These are phyloP conservation scores for Tetradesmus obliquus DNA, from an alignment of 139 green algal genomes.

Conservation along the genomic window DNA sequence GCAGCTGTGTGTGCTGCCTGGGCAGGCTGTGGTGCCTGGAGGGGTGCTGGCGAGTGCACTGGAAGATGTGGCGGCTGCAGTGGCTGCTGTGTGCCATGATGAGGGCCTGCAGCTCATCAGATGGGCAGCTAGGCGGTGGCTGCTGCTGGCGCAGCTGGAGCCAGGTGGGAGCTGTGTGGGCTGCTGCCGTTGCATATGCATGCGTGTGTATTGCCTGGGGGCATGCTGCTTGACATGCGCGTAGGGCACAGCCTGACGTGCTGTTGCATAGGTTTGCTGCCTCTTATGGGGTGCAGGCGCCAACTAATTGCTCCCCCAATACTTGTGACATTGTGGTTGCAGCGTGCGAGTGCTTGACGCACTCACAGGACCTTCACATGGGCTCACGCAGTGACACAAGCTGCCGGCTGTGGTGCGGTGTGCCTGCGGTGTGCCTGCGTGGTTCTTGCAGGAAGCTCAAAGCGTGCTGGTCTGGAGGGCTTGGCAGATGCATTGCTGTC, in stretches of 20 bases:
- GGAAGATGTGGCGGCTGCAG: constrained; percentile 22
- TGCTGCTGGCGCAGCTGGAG: constrained; percentile 23
- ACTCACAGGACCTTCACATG: not conserved
- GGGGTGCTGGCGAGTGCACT: constrained; percentile 3
- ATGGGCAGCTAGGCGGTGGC: not conserved
- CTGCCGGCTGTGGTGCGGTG: not conserved
- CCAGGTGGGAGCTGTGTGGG: not conserved
- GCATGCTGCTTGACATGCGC: too few species aligned
- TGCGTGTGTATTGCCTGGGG: too few species aligned
- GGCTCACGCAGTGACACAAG: too few species aligned
- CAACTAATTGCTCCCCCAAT: too few species aligned
- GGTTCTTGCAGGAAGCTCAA: constrained; percentile 6
- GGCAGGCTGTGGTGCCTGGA: not conserved
- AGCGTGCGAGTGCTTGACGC: not conserved
- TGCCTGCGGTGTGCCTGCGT: not conserved
- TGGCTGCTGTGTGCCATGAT: constrained; percentile 35
- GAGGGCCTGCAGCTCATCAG: constrained; percentile 39
- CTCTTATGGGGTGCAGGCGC: too few species aligned
- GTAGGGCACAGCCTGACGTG: too few species aligned
- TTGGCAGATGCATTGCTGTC: constrained; percentile 8
- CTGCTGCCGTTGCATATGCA: not conserved
- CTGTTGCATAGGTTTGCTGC: too few species aligned
- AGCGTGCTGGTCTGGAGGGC: constrained; percentile 20
- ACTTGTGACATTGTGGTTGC: not conserved
- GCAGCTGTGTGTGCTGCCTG: constrained; percentile 12